Base-by-base conservation (phyloP, 1,284 basidiomycete species). In the Microbotryum silenes-acaulis region DNA sequence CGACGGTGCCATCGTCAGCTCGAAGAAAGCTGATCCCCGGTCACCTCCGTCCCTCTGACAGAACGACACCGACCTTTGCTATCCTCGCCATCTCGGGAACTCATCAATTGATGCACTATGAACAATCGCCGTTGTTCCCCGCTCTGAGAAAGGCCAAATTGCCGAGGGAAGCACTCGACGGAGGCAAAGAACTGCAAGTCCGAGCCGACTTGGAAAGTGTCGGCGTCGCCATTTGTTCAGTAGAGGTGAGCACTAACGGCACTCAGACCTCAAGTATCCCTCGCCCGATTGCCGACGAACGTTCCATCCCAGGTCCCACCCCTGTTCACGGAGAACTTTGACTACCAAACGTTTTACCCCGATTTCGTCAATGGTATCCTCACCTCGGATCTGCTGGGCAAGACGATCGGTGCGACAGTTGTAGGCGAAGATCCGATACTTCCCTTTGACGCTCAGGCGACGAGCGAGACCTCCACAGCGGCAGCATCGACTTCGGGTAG, bases 301-400 rank as follows among this genome's bases (percentile, higher is more conserved):
- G 1, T 16, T 3, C 6, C 5, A 1, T 18, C 31, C 3, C 70
- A 91, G 89, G 87, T 97, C 23, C 92, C 92, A 0, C 94, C 93
- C 0, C 77, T 97, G 6, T 98, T 97, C 78, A 93, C 96, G 71
- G 96, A 98, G 76, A 98, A 98, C 77, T 99, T 99, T 74, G 96
- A 98, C 77, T 98, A 96, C 74, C 86, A 87, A 53, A 88, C 92
- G 75, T 82, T 97, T 65, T 83, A 92, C 60, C 80, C 85, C 67
- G 91, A 98, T 76, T 97, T 98, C 73, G 88, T 98, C 27, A 89
- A 91, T 71, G 94, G 94, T n/a, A 85, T 99, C 51, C 80, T 99
- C 62, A 96, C 91, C 1, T 94, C 90, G 16, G 96, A 99, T 75
- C 76, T 98, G 51, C 81, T 98, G 51, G 92, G 91, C 80, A 94